A percentile compares a stretch with the other conserved stretches of the same genome.
phyloP scores from a whole-genome alignment of 192 early-diverging fungal genomes.

The Backusella westeae region DNA sequence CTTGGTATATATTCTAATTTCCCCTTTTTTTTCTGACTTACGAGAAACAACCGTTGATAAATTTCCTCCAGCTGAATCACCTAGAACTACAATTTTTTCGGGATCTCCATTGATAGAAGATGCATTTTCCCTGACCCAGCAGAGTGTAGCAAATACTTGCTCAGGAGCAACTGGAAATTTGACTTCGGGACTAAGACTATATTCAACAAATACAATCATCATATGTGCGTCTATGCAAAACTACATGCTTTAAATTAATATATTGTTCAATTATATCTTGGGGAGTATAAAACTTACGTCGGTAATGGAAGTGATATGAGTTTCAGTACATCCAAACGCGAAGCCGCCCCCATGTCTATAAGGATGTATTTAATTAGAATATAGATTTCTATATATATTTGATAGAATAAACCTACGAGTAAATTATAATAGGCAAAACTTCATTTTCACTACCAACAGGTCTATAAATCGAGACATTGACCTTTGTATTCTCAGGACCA shows the following conservation, averaged over 20 bases:
- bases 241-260: background rate
- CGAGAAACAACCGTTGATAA: background rate
- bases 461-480: background rate
- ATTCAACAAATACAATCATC: slow-evolving; percentile 18
- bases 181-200: slow-evolving; percentile 10
- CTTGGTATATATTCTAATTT: too few species aligned
- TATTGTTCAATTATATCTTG: background rate
- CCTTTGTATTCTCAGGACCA: background rate
- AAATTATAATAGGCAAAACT: background rate
- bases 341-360: background rate
- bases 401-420: background rate
- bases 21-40: background rate
- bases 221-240: background rate
- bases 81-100: slow-evolving; percentile 7
- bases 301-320: background rate
- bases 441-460: background rate
- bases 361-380: background rate
- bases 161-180: slow-evolving; percentile 13
- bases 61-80: slow-evolving; percentile 27
- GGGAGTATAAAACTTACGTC: background rate
- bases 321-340: background rate
- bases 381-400: background rate
- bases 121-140: slow-evolving; percentile 1
- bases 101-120: slow-evolving; percentile 1
- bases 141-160: slow-evolving; percentile 7